Conservation (phyloP, 2,329 filamentous ascomycete species). For the Parafenestella ontariensis region DNA sequence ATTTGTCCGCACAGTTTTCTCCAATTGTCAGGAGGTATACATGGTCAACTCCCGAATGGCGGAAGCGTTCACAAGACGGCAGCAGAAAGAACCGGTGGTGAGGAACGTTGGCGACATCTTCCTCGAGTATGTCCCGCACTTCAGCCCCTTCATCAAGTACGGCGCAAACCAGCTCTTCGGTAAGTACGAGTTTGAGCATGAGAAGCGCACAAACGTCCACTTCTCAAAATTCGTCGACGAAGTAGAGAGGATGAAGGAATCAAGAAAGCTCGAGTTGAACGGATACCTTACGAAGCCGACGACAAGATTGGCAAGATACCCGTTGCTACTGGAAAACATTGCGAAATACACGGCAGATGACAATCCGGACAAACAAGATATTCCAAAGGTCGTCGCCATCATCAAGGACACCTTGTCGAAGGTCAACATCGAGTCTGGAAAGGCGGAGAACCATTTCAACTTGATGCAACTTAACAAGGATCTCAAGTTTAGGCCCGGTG, state of each 20-base stretch:
- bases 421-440: conserved; percentile 94
- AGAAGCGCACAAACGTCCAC: conserved; percentile 82
- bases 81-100: conserved; percentile 90
- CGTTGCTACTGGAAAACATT: conserved; percentile 87
- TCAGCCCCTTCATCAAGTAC: conserved; percentile 95
- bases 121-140: conserved; percentile 86
- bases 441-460: conserved; percentile 97
- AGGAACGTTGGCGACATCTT: conserved; percentile 93
- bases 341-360: conserved; percentile 89
- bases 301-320: conserved; percentile 91
- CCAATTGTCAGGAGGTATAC: conserved; percentile 94
- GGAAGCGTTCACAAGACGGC: conserved; percentile 84
- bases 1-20: conserved; percentile 93
- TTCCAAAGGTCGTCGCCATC: conserved; percentile 84
- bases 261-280: conserved; percentile 93
- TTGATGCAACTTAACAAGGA: conserved; percentile 89
- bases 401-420: conserved; percentile 87
- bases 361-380: conserved; percentile 87
- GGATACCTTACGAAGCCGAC: conserved; percentile 98
- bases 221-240: conserved; percentile 96
- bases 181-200: conserved; percentile 98
- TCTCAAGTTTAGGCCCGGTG: conserved; percentile 86
- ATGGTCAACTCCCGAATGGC: conserved; percentile 89
- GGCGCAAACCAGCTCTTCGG: conserved; percentile 94
- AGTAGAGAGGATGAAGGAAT: conserved; percentile 94